A percentile compares a stretch with the other conserved stretches of the same genome.
phyloP scores from a whole-genome alignment of 2,329 filamentous ascomycete species.

The Xylaria sp. region DNA sequence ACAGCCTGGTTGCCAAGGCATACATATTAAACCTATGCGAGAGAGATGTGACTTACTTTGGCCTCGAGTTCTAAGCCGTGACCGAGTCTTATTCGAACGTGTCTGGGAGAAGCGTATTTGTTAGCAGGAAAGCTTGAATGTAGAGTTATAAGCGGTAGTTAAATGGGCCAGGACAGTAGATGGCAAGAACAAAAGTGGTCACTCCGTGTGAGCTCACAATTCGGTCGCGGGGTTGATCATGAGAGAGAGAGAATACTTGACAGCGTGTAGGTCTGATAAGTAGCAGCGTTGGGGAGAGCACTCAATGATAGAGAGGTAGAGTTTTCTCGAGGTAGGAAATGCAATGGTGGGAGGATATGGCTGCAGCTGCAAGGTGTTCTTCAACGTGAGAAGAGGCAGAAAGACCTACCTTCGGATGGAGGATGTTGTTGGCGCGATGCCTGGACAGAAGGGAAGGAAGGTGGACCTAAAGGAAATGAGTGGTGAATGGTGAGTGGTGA shows the following conservation, averaged over 20 bases:
- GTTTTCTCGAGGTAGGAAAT: too few relatives aligned
- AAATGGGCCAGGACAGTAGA: neutral
- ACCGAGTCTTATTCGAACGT: neutral
- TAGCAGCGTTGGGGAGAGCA: too few relatives aligned
- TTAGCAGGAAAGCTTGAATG: neutral
- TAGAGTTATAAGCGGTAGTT: neutral
- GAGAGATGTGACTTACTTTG: constrained; percentile 2
- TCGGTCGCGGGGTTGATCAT: neutral
- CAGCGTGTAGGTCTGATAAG: too few relatives aligned
- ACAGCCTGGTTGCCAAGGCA: neutral
- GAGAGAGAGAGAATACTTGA: too few relatives aligned
- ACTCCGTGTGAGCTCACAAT: neutral
- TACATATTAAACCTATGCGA: neutral
- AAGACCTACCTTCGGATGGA: neutral
- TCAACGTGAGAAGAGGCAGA: neutral
- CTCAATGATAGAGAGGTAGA: too few relatives aligned
- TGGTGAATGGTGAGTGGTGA: neutral
- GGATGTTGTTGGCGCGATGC: neutral
- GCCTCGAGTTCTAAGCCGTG: neutral
- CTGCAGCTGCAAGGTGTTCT: neutral
- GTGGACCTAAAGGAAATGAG: neutral
- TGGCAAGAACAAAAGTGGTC: neutral
- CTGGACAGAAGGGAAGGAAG: neutral
- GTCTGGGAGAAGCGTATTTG: neutral
- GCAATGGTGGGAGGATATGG: neutral